phyloP scores from a whole-genome alignment of 2,329 filamentous ascomycete species.

The Arthrocladium fulminans region DNA sequence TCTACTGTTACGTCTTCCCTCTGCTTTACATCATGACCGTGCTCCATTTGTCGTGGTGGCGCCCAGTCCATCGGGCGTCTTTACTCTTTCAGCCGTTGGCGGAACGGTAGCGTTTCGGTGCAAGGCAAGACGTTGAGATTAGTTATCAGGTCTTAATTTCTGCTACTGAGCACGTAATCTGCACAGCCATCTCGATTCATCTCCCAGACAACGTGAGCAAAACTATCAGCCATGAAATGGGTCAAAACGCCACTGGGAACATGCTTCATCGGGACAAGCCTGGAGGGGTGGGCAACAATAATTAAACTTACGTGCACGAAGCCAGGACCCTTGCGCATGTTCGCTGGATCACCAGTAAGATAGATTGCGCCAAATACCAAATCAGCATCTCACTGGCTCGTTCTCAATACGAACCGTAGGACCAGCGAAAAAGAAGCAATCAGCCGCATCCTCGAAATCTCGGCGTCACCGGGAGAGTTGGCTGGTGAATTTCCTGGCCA shows the following conservation, averaged over 20 bases:
- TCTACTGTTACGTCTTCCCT: neutral
- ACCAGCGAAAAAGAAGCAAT: neutral
- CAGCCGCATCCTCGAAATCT: neutral
- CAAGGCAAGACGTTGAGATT: neutral
- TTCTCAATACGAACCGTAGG: neutral
- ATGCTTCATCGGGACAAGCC: neutral
- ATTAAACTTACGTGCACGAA: neutral
- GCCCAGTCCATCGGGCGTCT: too few species aligned
- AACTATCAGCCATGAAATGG: neutral
- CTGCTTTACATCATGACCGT: too few species aligned
- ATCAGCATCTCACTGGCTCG: neutral
- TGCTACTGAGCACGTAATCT: neutral
- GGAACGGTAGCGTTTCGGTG: neutral
- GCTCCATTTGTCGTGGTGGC: too few species aligned
- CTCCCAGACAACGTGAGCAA: constrained; percentile 3
- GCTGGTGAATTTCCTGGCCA: neutral
- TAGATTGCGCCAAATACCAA: neutral
- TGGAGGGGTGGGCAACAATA: neutral
- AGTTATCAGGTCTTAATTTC: constrained; percentile 1
- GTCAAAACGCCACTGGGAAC: neutral
- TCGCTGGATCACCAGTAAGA: neutral
- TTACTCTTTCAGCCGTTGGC: neutral
- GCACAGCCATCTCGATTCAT: neutral
- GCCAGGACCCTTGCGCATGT: neutral
- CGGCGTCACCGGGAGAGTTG: neutral